Evolutionary conservation across 1,139 yeast genomes (phyloP), one percentile per base, ranked within the genome.

Genomic region (Yamadazyma dendronema): DNA sequence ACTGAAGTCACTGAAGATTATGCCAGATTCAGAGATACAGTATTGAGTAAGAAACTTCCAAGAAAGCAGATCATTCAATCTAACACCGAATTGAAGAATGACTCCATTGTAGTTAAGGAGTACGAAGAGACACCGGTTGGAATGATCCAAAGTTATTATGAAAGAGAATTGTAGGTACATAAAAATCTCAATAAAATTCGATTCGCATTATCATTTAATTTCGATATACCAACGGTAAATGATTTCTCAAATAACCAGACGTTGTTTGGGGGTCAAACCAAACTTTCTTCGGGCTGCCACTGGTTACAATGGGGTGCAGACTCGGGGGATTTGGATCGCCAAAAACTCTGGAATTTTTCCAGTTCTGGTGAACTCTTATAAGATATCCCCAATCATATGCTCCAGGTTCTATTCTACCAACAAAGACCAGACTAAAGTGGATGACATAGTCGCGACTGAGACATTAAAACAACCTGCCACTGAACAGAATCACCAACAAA

Each of bases 21-120:
- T 44, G 77, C 84, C 28, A 65, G 71, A 48, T 83, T 74, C 56
- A 75, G 96, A 62, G 82, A 80, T 40, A 67, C 73, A 31, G 89
- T 88, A 14, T 64, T 87, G 44, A 66, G 67, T 37, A 83, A 85
- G 57, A 85, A 87, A 62, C 67, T 81, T 46, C 95, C 96, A 44
- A 76, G 96, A 57, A 83, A 81, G 59, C 94, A 86, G 57, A 75
- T 84, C 52, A 79, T 88, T 41, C 96, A 88, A 62, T 87, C 88
- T 25, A 88, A 88, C 60, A 83, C 94, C 6, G 53, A 62, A 19
- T 44, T 76, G 30, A 53, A 56, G 7, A 56, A 49, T 5, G 61
- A 58, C 19, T 68, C 61, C 17, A 79, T 85, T 26, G 72, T 62
- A 30, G 72, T 86, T 24, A 71, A 67, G 43, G 95, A 85, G 54